Conservation (phyloP, 768 basidiomycete species). For the Tremella yokohamensis region DNA sequence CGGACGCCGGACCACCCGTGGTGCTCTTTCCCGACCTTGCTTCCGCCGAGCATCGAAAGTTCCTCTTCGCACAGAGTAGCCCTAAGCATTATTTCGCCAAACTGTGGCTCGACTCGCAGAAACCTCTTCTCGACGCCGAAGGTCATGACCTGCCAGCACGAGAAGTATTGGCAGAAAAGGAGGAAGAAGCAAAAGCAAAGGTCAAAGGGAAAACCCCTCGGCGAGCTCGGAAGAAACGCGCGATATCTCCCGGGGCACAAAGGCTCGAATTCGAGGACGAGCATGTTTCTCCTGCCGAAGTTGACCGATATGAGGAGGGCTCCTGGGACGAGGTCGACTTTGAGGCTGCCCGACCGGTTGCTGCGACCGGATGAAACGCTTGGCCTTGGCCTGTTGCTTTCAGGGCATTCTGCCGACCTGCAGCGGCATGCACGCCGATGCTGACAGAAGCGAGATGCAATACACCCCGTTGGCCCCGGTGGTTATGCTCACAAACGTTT, state of each 20-base stretch:
- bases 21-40: constrained; percentile 16
- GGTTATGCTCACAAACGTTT: no score
- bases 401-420: no score
- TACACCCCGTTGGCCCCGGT: no score
- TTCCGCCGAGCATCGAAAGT: constrained; percentile 10
- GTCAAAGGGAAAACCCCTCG: not conserved
- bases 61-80: constrained; percentile 19
- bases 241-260: not conserved
- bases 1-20: constrained; percentile 2
- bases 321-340: not conserved
- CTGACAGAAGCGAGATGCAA: no score
- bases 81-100: not conserved
- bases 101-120: constrained; percentile 21
- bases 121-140: not conserved
- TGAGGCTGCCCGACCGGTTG: no score
- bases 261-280: not conserved
- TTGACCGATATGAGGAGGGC: not conserved
- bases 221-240: not conserved
- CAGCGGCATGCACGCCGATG: no score
- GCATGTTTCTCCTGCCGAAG: not conserved
- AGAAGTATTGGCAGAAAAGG: not conserved
- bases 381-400: no score
- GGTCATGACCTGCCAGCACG: not conserved
- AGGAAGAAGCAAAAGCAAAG: not conserved
- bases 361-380: no score